Base-by-base conservation (phyloP, 2,329 filamentous ascomycete species). In the Sclerotinia nivalis region DNA sequence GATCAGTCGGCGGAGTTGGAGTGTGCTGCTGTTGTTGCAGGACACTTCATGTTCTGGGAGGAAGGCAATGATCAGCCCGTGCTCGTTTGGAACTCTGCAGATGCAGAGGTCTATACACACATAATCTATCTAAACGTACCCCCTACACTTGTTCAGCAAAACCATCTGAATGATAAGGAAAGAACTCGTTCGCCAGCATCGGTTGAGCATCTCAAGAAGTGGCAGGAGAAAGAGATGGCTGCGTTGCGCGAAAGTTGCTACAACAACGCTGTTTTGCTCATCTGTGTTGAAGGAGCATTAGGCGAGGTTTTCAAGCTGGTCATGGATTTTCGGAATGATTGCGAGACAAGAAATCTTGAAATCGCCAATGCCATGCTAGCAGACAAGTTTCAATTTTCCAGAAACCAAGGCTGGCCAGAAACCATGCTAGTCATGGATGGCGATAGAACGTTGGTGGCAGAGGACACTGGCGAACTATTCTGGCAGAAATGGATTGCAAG, bases 341-440 rank as follows among this genome's bases (percentile, higher is more conserved):
- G 12, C 9, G 37, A 40, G 37, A 40, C 10, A 13, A 40, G 37
- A 40, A 40, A 40, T 40, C 37, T 40, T 40, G 37, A 40, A 40
- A 40, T 40, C 37, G 37, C 37, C 12, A 40, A 40, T 40, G 37
- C 12, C 37, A 13, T 40, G 37, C 37, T 40, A 40, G 37, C 37
- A 40, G 37, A 40, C 37, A 40, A 40, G 37, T 40, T 40, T 40
- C 12, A 13, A 40, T 40, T 40, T 40, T 40, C 37, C 12, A 40
- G 37, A 13, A 40, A 40, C 12, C 50, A n/a, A 18, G 62, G 25
- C 18, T 3, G 54, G 67, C 9, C 82, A 12, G 73, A 85, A 58
- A 86, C 81, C 0, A 77, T 86, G 59, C 65, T 90, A 22, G 82
- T 89, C 0, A 60, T 91, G 2, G 88, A 91, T 71, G 88, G 78